phyloP scores from a whole-genome alignment of 1,284 basidiomycete species.

The Cutaneotrichosporon daszewskae region DNA sequence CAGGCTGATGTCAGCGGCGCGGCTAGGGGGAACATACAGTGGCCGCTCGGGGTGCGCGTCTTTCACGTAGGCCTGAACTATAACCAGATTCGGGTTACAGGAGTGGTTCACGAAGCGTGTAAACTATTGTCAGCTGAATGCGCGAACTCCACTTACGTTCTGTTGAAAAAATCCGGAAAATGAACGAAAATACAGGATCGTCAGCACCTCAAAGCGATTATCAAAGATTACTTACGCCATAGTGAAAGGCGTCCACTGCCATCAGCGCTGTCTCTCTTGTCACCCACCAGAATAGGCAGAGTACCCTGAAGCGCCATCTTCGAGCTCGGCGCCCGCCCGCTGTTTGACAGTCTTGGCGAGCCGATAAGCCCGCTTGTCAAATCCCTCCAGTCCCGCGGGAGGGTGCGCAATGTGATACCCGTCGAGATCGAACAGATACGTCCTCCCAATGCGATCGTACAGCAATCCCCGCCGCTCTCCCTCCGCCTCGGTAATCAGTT shows the following conservation, averaged over 20 bases:
- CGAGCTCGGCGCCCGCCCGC: constrained; percentile 15
- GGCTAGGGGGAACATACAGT: constrained; percentile 51
- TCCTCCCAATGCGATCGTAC: constrained; percentile 70
- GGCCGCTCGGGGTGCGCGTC: constrained; percentile 50
- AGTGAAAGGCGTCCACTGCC: constrained; percentile 75
- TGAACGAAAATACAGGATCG: constrained; percentile 30
- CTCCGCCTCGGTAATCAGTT: constrained; percentile 64
- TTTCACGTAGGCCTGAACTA: constrained; percentile 66
- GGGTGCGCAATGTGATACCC: constrained; percentile 59
- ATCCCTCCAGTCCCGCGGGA: constrained; percentile 30
- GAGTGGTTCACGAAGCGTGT: constrained; percentile 62
- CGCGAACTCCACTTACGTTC: constrained; percentile 10
- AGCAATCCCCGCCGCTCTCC: constrained; percentile 59
- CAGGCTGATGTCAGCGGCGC: constrained; percentile 42
- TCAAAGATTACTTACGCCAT: constrained; percentile 58
- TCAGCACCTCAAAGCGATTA: neutral
- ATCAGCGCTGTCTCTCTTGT: constrained; percentile 15
- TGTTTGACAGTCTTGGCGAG: constrained; percentile 20
- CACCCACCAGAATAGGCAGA: constrained; percentile 40
- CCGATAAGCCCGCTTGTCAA: constrained; percentile 34
- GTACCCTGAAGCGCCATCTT: constrained; percentile 34
- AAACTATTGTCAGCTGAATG: constrained; percentile 23
- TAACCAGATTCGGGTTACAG: constrained; percentile 74
- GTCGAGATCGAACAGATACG: constrained; percentile 80
- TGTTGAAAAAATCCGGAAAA: constrained; percentile 60